Evolutionary conservation across 2,329 filamentous ascomycete genomes (phyloP), one percentile per base, ranked within the genome.

Genomic region (Scleromitrula shiraiana): DNA sequence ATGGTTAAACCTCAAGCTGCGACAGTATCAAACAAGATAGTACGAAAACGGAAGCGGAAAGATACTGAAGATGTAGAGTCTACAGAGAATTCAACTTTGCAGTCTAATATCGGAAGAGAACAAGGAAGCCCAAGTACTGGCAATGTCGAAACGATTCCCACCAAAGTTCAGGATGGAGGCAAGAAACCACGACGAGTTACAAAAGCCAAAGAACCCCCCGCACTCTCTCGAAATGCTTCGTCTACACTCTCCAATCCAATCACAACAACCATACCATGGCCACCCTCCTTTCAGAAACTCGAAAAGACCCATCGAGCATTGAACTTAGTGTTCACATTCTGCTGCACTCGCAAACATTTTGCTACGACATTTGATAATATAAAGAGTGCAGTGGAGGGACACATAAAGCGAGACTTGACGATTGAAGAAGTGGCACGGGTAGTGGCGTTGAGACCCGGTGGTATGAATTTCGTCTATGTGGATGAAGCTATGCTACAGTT

Each of bases 241-340:
- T 62, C 62, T 2, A 52, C 56, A 5, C 52, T 50, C 23, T 59
- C 56, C 3, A 56, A 48, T 30, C 49, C 56, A 2, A 52, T 59
- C 14, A 59, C 55, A 27, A 58, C 50, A 33, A 38, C 50, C 9
- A 49, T 63, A 9, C 56, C 60, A 35, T 96, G 91, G 89, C 89
- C 90, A 0, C 74, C 78, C 1, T 72, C 76, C 38, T 87, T 97
- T 65, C 83, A 79, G 49, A 71, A 73, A 35, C 74, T 97, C 7
- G 80, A 84, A 22, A 82, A 83, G 63, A 85, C 83, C 0, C 86
- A 97, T 64, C 78, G 82, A 52, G 91, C 93, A 1, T 69, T 98
- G 51, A 98, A 95, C 59, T 70, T 97, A 2, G 88, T 97, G 1
- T 95, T 88, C 59, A 97, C 93, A 0, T 97, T 98, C 63, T 95